Base-by-base conservation (phyloP, 2,329 filamentous ascomycete species). In the Aspergillus calidoustus region DNA sequence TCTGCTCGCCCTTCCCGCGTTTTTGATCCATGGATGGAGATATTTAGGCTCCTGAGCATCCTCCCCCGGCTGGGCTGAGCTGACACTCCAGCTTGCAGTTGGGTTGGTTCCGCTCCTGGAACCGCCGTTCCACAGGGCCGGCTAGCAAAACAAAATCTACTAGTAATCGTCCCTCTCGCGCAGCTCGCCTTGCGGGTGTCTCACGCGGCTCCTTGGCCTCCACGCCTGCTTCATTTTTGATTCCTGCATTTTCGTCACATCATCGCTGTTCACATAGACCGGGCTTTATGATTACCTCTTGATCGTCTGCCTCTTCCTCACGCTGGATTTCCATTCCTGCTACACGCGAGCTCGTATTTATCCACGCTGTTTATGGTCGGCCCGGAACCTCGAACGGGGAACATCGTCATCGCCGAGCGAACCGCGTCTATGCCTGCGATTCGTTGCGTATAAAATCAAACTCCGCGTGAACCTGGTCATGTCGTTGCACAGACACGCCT, bases 401-500 rank as follows among this genome's bases (percentile, higher is more conserved):
- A 51, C 54, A 46, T 54, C 53, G 47, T 56, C 57, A 41, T 31
- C 47, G 48, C 54, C 55, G 41, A 52, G 38, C 54, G 55, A 64
- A 60, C 47, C 47, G 57, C 50, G 49, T 58, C 54, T 43, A 59
- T 60, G 61, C 54, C 28, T 58, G 54, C 54, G 54, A 57, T 54
- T 61, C 51, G 50, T 54, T 44, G 31, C 59, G 23, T 51, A 49
- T 61, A n/a, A 61, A 52, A 47, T 28, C 46, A 51, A 9, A 38
- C 52, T 58, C 43, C 58, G 55, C 31, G 54, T 52, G 57, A 57
- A 56, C 64, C 65, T 66, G 69, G 68, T 68, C 68, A 74, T 74
- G 72, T 72, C 69, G 67, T 72, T 69, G 69, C 68, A 64, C 67
- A 66, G 62, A 65, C 64, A 69, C 69, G 51, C 56, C 62, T 63